Evolutionary conservation across 164 flowering plant genomes (phyloP).

Genomic region (Macadamia integrifolia): DNA sequence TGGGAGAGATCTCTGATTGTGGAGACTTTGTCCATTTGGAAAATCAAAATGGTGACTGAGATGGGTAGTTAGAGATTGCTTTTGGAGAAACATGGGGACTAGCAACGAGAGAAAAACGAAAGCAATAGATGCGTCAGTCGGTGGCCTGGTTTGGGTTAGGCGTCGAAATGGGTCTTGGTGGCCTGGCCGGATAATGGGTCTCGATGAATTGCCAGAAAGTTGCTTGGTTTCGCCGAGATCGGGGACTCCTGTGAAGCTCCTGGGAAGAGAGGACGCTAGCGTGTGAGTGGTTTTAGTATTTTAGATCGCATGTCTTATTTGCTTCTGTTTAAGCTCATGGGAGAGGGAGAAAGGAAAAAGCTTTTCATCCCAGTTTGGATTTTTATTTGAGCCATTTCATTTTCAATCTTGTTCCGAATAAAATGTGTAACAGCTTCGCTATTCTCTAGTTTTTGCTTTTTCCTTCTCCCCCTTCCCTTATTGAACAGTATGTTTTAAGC

Average conservation of each 20-base stretch:
- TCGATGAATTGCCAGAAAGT: constrained; percentile 59
- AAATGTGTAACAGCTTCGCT: background rate
- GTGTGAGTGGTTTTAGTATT: constrained; percentile 50
- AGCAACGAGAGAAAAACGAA: constrained; percentile 30
- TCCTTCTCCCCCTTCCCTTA: background rate
- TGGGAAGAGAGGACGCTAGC: constrained; percentile 82
- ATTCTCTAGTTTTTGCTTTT: background rate
- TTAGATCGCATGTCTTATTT: background rate
- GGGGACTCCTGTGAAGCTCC: constrained; percentile 89
- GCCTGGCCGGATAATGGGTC: constrained; percentile 86
- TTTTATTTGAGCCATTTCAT: too few species aligned
- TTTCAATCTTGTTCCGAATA: background rate
- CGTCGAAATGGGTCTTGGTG: constrained; percentile 96
- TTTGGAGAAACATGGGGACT: constrained; percentile 39
- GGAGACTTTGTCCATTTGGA: constrained; percentile 3
- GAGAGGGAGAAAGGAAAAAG: background rate
- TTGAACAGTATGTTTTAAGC: background rate
- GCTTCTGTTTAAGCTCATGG: constrained; percentile 1
- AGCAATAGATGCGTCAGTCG: constrained; percentile 51
- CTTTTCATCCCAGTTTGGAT: background rate
- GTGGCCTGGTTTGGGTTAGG: constrained; percentile 86
- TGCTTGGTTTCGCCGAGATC: constrained; percentile 50
- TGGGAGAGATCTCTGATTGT: background rate
- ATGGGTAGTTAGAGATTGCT: background rate
- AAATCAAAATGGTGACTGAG: background rate